Base-by-base conservation (phyloP, 2,329 filamentous ascomycete species). In the Hypoxylon sp. region DNA sequence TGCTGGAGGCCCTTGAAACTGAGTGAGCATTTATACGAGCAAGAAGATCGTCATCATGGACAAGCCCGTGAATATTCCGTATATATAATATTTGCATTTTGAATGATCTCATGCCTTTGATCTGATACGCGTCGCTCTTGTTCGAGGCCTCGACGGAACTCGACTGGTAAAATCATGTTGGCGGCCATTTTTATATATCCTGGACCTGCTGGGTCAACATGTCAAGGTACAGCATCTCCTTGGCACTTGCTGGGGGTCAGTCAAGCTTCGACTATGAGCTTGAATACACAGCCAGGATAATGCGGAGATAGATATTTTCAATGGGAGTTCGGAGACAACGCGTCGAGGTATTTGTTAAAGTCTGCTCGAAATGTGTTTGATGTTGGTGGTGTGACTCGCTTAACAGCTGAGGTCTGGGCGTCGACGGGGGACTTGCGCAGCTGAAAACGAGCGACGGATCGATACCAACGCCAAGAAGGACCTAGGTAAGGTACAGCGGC, bases 361-460 rank as follows among this genome's bases (percentile, higher is more conserved):
- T 33, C 11, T 15, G 31, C 31, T 35, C 4, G 13, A 7, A 13
- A 29, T 29, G 27, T 33, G 5, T 7, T 31, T 4, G 27, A 33
- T 5, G 11, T 15, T 31, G 2, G 29, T 15, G 29, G 13, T 33
- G 7, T 33, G 29, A 18, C 15, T 15, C 31, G n/a, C 18, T 35
- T 35, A 18, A 35, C n/a, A 18, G n/a, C 31, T 18, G 15, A 35
- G n/a, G 15, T 35, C n/a, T 17, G 31, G 15, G 15, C 31, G 18
- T 35, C 15, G 17, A 35, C 18, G 31, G 15, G 31, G 15, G 18
- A 35, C 15, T 35, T 17, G n/a, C 18, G 40, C 31, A 41, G 33
- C 47, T 49, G 45, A 56, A 45, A 50, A 46, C 46, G 17, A 26
- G 15, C n/a, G 46, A 49, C 46, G 38, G 7, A 43, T 50, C 40